Conservation (phyloP, 2,329 filamentous ascomycete genomes). For the Colletotrichum sp. region DNA sequence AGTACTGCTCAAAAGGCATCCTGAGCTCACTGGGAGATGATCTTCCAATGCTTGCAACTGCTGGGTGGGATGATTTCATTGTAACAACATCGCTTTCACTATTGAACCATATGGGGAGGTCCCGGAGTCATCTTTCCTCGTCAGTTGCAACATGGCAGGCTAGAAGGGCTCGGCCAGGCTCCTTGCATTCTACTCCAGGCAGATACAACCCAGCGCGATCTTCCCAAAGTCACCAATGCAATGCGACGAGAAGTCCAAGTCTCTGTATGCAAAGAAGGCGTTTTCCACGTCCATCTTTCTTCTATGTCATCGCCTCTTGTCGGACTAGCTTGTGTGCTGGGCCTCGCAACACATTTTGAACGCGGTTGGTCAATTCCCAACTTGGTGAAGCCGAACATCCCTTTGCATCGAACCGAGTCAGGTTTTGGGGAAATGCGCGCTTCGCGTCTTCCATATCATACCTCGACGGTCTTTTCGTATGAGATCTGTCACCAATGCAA, state of each 20-base stretch:
- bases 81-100: neutral
- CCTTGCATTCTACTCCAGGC: neutral
- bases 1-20: no score
- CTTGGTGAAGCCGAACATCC: no score
- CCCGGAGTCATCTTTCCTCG: rapidly evolving
- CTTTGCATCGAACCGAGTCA: no score
- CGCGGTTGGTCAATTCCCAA: no score
- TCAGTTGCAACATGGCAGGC: neutral
- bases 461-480: no score
- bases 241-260: neutral
- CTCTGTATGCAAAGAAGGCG: neutral
- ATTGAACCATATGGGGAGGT: rapidly evolving
- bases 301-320: neutral
- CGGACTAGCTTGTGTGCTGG: no score
- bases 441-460: no score
- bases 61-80: rapidly evolving
- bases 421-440: rapidly evolving
- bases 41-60: neutral
- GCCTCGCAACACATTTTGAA: neutral
- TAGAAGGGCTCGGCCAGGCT: neutral
- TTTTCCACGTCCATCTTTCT: neutral
- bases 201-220: neutral
- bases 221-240: neutral
- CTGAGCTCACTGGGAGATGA: no score
- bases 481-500: no score